These are phyloP conservation scores for Gastrolobium bilobum DNA, from an alignment of 306 rosid genomes.

Conservation along the genomic window DNA sequence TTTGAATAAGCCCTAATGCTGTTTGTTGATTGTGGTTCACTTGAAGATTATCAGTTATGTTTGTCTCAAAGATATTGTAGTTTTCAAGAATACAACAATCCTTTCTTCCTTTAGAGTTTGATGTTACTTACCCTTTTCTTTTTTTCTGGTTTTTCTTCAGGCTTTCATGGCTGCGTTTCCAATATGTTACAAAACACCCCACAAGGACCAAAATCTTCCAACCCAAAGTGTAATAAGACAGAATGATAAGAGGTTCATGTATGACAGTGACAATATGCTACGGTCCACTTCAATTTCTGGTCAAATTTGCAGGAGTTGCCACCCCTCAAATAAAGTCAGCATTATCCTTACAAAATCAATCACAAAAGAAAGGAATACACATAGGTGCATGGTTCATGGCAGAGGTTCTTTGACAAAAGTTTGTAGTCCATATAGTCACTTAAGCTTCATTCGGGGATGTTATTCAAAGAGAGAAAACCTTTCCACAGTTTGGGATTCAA, in stretches of 20 bases:
- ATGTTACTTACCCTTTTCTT: background rate
- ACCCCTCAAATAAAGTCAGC: slow-evolving; percentile 4
- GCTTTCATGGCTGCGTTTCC: slow-evolving; percentile 71
- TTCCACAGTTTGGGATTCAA: slow-evolving; percentile 49
- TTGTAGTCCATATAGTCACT: slow-evolving; percentile 25
- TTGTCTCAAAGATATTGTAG: background rate
- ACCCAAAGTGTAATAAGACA: slow-evolving; percentile 34
- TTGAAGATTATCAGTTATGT: background rate
- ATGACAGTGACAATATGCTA: slow-evolving; percentile 22
- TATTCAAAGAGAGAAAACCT: slow-evolving; percentile 35
- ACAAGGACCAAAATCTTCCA: slow-evolving; percentile 51
- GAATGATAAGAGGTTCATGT: slow-evolving; percentile 42
- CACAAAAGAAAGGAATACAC: slow-evolving; percentile 24
- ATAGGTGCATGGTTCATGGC: slow-evolving; percentile 32
- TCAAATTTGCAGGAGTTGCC: slow-evolving; percentile 32
- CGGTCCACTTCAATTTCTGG: slow-evolving; percentile 36
- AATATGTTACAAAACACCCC: slow-evolving; percentile 54
- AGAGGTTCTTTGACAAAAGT: slow-evolving; percentile 37
- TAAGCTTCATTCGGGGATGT: slow-evolving; percentile 48
- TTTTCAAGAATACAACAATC: background rate
- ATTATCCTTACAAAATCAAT: slow-evolving; percentile 29
- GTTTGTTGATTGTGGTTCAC: too few species aligned
- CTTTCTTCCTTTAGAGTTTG: background rate
- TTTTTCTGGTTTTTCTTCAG: slow-evolving; percentile 47
- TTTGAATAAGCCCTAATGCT: background rate